Conservation (phyloP, 352 stramenopile genomes). For the Globisporangium paroecandrum region DNA sequence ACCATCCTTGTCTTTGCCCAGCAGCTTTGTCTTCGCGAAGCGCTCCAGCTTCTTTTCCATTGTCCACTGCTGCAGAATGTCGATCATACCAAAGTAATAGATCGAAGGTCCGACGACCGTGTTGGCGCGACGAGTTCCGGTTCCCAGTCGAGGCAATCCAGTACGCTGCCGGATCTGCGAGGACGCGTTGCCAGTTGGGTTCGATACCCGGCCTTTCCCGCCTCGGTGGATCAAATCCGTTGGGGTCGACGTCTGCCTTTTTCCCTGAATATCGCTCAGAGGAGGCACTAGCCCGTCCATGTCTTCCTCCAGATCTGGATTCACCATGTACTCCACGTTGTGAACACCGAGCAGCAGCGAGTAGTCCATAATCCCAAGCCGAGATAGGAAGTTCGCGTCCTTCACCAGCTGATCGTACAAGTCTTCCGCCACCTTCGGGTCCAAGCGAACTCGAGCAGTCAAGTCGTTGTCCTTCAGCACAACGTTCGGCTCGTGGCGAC, state of each 20-base stretch:
- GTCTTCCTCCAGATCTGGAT: slow-evolving; percentile 65
- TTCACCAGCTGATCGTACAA: slow-evolving; percentile 83
- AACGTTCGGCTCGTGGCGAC: slow-evolving; percentile 81
- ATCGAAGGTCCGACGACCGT: slow-evolving; percentile 85
- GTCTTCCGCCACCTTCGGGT: slow-evolving; percentile 70
- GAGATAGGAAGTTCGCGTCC: slow-evolving; percentile 83
- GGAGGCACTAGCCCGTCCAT: slow-evolving; percentile 4
- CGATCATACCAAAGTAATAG: slow-evolving; percentile 88
- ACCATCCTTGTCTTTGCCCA: slow-evolving; percentile 74
- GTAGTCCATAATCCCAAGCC: slow-evolving; percentile 91
- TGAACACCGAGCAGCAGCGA: slow-evolving; percentile 87
- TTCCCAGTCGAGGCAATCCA: slow-evolving; percentile 51
- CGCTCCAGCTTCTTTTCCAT: slow-evolving; percentile 90
- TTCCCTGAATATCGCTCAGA: slow-evolving; percentile 3
- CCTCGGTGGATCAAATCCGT: slow-evolving; percentile 36
- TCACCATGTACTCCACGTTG: slow-evolving; percentile 87
- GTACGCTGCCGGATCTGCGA: slow-evolving; percentile 30
- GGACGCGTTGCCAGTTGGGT: slow-evolving; percentile 18
- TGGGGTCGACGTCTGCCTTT: slow-evolving; percentile 17
- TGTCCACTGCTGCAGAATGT: slow-evolving; percentile 88
- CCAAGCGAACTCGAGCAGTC: slow-evolving; percentile 76
- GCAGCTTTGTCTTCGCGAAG: slow-evolving; percentile 83
- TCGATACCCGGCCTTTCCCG: slow-evolving; percentile 18
- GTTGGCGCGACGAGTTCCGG: slow-evolving; percentile 74
- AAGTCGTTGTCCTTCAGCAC: slow-evolving; percentile 89